Evolutionary conservation across 2,329 filamentous ascomycete species (phyloP).

Genomic region (Ophiocordyceps australis): DNA sequence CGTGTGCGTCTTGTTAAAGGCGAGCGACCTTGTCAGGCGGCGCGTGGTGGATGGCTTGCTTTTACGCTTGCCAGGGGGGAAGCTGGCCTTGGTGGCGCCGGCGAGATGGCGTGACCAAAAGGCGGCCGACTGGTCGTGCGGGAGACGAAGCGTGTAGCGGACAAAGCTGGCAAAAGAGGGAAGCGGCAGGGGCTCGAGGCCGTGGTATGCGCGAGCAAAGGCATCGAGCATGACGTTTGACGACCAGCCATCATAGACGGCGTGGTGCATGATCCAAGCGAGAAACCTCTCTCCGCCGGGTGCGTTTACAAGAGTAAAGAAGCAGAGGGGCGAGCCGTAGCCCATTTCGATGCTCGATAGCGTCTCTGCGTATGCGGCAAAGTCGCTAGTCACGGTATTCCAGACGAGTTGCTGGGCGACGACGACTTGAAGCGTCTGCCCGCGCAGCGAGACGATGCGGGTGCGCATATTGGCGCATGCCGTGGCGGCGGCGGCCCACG

Average conservation of each 20-base stretch:
- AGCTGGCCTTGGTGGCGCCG: slow-evolving; percentile 1
- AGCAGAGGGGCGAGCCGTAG: not conserved
- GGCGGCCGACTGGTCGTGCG: not conserved
- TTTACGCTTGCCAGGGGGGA: slow-evolving; percentile 2
- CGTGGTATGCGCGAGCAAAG: slow-evolving; percentile 2
- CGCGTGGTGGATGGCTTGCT: slow-evolving; percentile 13
- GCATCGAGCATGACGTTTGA: slow-evolving; percentile 2
- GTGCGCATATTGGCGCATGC: not conserved
- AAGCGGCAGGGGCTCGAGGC: not conserved
- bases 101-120: slow-evolving; percentile 3
- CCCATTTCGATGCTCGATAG: not conserved
- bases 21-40: slow-evolving; percentile 11
- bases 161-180: slow-evolving; percentile 1
- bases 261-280: slow-evolving; percentile 9
- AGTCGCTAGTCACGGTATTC: too few relatives aligned
- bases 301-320: not conserved
- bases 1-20: slow-evolving; percentile 6
- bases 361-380: not conserved
- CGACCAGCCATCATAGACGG: slow-evolving; percentile 10
- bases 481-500: not conserved
- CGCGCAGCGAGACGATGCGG: not conserved
- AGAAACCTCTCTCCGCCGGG: slow-evolving; percentile 5
- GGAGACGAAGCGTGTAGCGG: not conserved
- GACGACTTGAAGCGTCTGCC: not conserved
- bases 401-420: not conserved